Conservation (phyloP, 805 yeast genomes). For the Candida sanyiensis region DNA sequence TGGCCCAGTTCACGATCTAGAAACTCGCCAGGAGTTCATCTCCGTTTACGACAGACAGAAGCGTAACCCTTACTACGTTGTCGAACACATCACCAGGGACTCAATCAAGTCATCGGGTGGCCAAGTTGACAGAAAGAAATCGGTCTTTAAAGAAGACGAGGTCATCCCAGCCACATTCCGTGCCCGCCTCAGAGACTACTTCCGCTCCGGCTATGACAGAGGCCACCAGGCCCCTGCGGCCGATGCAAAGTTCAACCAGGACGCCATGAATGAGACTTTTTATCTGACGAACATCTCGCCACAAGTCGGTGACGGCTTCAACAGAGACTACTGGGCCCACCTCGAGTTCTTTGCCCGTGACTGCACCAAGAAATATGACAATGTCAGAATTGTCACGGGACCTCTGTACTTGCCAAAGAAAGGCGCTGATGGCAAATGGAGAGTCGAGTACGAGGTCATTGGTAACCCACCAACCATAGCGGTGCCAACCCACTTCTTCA, state of each 20-base stretch:
- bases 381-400: conserved; percentile 87
- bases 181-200: conserved; percentile 75
- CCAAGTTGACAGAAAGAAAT: conserved; percentile 70
- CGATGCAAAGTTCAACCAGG: conserved; percentile 84
- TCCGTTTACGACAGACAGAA: conserved; percentile 82
- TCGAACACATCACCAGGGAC: conserved; percentile 80
- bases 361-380: conserved; percentile 61
- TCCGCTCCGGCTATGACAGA: conserved; percentile 92
- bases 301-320: conserved; percentile 96
- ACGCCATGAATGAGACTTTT: conserved; percentile 94
- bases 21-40: conserved; percentile 67
- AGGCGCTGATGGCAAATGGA: conserved; percentile 72
- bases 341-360: conserved; percentile 84
- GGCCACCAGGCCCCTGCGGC: conserved; percentile 99
- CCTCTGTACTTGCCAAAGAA: conserved; percentile 83
- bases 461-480: conserved; percentile 96
- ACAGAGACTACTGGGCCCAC: conserved; percentile 97
- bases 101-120: conserved; percentile 44
- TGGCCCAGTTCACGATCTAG: conserved; percentile 86
- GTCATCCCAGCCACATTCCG: conserved; percentile 70
- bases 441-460: conserved; percentile 84
- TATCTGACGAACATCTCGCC: conserved; percentile 88
- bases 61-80: conserved; percentile 79
- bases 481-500: conserved; percentile 96
- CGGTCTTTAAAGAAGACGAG: conserved; percentile 86